A percentile compares a stretch with the other conserved stretches of the same genome.
Conservation (phyloP, 2,329 filamentous ascomycete genomes). For the Aspergillus flavus region DNA sequence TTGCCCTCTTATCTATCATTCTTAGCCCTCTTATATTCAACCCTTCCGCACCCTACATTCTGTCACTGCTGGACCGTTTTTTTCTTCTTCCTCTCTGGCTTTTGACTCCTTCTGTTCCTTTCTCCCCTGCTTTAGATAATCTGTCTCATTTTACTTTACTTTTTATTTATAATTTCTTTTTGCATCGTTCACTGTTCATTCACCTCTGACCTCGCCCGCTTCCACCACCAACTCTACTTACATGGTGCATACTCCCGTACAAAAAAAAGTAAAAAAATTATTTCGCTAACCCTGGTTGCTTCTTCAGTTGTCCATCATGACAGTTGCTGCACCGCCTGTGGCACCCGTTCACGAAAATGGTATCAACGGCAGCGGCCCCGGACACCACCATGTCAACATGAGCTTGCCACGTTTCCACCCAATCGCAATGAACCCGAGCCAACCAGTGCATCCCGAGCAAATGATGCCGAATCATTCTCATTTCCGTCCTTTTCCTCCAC, state of each 20-base stretch:
- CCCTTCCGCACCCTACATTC: conserved; percentile 12
- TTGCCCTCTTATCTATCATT: conserved; percentile 5
- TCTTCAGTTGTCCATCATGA: conserved; percentile 31
- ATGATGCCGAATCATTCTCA: conserved; percentile 37
- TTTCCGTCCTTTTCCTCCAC: conserved; percentile 35
- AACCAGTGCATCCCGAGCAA: conserved; percentile 35
- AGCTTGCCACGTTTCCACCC: conserved; percentile 42
- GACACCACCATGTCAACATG: conserved; percentile 32
- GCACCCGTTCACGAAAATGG: conserved; percentile 37
- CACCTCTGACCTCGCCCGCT: not conserved
- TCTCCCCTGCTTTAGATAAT: conserved; percentile 9
- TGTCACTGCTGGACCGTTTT: not conserved
- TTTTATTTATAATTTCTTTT: not conserved
- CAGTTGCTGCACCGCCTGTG: conserved; percentile 39
- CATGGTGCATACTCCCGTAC: conserved; percentile 1
- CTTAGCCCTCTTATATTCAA: conserved; percentile 11
- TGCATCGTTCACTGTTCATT: not conserved
- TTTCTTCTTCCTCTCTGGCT: conserved; percentile 1
- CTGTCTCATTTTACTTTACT: not conserved
- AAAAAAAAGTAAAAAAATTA: conserved; percentile 3
- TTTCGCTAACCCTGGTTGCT: conserved; percentile 15
- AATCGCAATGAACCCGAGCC: conserved; percentile 44
- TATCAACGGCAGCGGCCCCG: conserved; percentile 29
- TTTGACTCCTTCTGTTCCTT: conserved; percentile 5
- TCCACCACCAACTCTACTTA: conserved; percentile 3